Evolutionary conservation across 1,139 yeast genomes (phyloP).

Genomic region (Groenewaldozyma sp.): DNA sequence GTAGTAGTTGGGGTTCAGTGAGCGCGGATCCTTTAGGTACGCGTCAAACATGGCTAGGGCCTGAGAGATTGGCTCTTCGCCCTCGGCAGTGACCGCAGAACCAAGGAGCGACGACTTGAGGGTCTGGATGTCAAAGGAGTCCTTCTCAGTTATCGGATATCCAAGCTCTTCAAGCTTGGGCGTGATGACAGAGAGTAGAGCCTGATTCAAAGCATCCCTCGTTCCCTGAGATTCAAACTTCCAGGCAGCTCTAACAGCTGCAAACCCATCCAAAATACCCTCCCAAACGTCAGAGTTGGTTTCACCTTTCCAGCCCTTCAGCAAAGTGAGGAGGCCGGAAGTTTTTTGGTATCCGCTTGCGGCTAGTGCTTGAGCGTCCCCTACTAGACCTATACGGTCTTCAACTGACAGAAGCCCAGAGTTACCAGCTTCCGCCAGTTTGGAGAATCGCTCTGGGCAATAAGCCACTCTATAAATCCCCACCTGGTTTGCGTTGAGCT

Average conservation of each 20-base stretch:
- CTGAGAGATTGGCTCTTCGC: slow-evolving; percentile 40
- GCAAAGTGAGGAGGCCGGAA: slow-evolving; percentile 41
- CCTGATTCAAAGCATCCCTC: slow-evolving; percentile 34
- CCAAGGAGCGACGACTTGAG: slow-evolving; percentile 44
- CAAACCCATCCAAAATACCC: slow-evolving; percentile 42
- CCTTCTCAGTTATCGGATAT: slow-evolving; percentile 28
- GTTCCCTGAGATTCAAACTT: slow-evolving; percentile 34
- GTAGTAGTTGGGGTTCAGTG: slow-evolving; percentile 75
- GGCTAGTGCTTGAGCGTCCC: slow-evolving; percentile 53
- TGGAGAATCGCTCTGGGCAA: slow-evolving; percentile 38
- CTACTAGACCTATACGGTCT: slow-evolving; percentile 59
- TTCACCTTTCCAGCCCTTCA: slow-evolving; percentile 38
- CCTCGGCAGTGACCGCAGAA: slow-evolving; percentile 43
- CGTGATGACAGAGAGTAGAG: slow-evolving; percentile 36
- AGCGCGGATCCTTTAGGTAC: slow-evolving; percentile 29
- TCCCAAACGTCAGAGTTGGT: slow-evolving; percentile 57
- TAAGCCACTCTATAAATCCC: slow-evolving; percentile 66
- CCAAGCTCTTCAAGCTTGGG: slow-evolving; percentile 37
- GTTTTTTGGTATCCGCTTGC: slow-evolving; percentile 49
- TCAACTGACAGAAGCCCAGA: slow-evolving; percentile 41
- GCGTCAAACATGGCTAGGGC: slow-evolving; percentile 34
- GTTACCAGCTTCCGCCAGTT: slow-evolving; percentile 26
- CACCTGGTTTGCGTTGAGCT: slow-evolving; percentile 51
- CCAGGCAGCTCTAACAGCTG: slow-evolving; percentile 39
- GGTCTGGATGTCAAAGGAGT: slow-evolving; percentile 40